These are phyloP conservation scores for Naganishia friedmannii DNA, from an alignment of 768 basidiomycete genomes.

Conservation along the genomic window DNA sequence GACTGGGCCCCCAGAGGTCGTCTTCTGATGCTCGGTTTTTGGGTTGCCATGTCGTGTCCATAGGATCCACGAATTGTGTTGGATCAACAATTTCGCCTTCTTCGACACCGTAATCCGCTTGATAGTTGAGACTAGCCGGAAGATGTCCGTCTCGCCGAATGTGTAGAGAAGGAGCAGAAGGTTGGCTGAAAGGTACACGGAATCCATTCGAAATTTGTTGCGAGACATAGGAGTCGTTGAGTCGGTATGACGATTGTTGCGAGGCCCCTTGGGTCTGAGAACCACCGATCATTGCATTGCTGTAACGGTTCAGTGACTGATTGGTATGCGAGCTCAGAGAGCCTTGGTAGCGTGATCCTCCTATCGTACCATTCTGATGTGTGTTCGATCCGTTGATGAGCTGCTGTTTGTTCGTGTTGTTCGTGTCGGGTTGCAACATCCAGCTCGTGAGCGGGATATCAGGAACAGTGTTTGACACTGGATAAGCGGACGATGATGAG, in stretches of 20 bases:
- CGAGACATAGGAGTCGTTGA: not conserved
- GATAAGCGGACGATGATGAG: slow-evolving; percentile 17
- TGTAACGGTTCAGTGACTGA: not conserved
- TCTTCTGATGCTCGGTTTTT: not conserved
- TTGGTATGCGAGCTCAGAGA: not conserved
- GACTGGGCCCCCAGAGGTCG: not conserved
- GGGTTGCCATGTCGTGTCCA: not conserved
- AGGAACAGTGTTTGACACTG: slow-evolving; percentile 6
- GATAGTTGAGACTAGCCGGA: not conserved
- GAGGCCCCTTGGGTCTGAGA: not conserved
- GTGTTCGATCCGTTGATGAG: not conserved
- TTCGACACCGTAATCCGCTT: not conserved
- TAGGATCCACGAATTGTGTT: not conserved
- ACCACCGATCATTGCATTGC: not conserved
- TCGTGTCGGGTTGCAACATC: slow-evolving; percentile 12
- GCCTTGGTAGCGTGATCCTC: not conserved
- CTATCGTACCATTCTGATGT: not conserved
- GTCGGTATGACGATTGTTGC: slow-evolving; percentile 10
- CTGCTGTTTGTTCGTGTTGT: not conserved
- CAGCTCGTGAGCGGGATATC: slow-evolving; percentile 23
- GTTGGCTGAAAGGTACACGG: slow-evolving; percentile 1
- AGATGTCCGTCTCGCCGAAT: slow-evolving; percentile 11
- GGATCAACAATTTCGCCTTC: slow-evolving; percentile 19
- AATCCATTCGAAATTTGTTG: not conserved
- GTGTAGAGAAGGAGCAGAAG: not conserved